Base-by-base conservation (phyloP, 2,329 filamentous ascomycete species). In the Clarireedia sp. region DNA sequence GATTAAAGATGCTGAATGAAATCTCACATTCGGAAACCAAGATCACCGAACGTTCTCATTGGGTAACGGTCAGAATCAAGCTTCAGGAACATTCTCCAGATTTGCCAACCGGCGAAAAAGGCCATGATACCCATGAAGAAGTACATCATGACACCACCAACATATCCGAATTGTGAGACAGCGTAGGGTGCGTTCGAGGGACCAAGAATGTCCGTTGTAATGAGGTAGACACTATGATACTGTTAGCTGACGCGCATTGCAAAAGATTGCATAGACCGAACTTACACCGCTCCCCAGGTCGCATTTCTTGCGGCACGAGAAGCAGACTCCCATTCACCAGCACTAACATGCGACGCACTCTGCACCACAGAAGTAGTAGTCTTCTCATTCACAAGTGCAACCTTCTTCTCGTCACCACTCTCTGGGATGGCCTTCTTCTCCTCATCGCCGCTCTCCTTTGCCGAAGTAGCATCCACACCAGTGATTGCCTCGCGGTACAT, bases 281-380 rank as follows among this genome's bases (percentile, higher is more conserved):
- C 52, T 60, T 68, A 17, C 29, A 33, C 29, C 12, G 75, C 73
- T 9, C 74, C 74, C 66, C 71, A 71, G 0, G 71, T 71, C 1
- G 75, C 75, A 0, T 74, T 77, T 16, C 75, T 69, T 49, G 74
- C 61, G 2, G 73, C 72, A 17, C 75, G 70, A 29, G 70, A 71
- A 2, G 75, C 75, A 49, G 72, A 73, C 14, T 66, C 66, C 75
- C 76, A 77, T 55, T 78, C 76, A 5, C 43, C 51, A 23, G 40
- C 43, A 26, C 41, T 33, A 2, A 53, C 33, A 21, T 38, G 12
- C 5, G 43, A 21, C 24, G 12, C 4, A 29, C 47, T 40, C 16
- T 26, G 24, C 24, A 33, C 26, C 7, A 54, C 40, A 26, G 43
- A 48, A 14, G 23, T 41, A 19, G 29, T 26, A 21, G 47, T 54